Conservation (phyloP, 148 eudicot species). For the Chenopodium formosanum region DNA sequence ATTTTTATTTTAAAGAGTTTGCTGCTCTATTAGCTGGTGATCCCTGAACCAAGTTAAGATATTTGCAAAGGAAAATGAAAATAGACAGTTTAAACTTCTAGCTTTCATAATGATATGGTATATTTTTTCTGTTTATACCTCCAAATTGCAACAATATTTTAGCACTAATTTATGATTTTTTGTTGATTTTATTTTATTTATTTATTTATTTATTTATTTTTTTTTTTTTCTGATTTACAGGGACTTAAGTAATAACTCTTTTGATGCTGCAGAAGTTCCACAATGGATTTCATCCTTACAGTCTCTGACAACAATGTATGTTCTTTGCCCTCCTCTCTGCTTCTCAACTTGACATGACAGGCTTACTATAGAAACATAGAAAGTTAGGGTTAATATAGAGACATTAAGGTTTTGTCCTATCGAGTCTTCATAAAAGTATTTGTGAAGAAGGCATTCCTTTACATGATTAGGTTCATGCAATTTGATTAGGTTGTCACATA, state of each 20-base stretch:
- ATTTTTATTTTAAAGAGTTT: not conserved
- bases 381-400: not conserved
- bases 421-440: not conserved
- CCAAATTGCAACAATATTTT: too few species aligned
- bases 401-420: not conserved
- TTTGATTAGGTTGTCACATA: not conserved
- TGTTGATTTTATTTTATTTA: not conserved
- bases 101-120: not conserved
- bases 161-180: not conserved
- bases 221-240: slow-evolving; percentile 39
- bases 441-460: not conserved
- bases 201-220: too few species aligned
- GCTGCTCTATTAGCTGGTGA: not conserved
- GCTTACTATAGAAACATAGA: not conserved
- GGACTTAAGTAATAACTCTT: slow-evolving; percentile 94
- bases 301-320: slow-evolving; percentile 77
- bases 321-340: slow-evolving; percentile 30
- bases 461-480: not conserved
- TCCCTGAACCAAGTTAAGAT: not conserved
- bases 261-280: slow-evolving; percentile 54
- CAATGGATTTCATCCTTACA: slow-evolving; percentile 61
- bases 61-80: not conserved
- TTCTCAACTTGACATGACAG: not conserved
- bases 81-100: not conserved
- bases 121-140: not conserved